Evolutionary conservation across 371 early-diverging fungal genomes (phyloP).

Genomic region (Dichotomocladium elegans): DNA sequence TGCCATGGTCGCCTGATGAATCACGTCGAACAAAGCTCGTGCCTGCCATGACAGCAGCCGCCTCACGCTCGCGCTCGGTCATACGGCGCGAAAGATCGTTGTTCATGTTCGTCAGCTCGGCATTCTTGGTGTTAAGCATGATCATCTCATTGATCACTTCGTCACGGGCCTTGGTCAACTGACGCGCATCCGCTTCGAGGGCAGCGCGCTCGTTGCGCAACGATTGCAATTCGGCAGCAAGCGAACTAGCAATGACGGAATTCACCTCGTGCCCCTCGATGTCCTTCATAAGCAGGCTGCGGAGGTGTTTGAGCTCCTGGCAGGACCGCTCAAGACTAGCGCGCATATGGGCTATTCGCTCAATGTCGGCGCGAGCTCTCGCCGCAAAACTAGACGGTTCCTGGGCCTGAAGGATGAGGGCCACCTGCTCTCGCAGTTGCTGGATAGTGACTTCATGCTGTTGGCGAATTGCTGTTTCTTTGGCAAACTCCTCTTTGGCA

Average conservation of each 20-base stretch:
- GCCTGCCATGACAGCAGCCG: constrained; percentile 22
- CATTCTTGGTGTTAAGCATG: constrained; percentile 48
- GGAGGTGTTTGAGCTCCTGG: constrained; percentile 32
- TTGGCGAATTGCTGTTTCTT: constrained; percentile 37
- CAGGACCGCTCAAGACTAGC: constrained; percentile 34
- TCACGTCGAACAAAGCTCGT: constrained; percentile 11
- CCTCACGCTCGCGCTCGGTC: constrained; percentile 29
- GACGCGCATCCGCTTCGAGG: constrained; percentile 19
- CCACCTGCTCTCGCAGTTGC: constrained; percentile 33
- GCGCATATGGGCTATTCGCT: constrained; percentile 27
- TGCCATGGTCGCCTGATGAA: not conserved
- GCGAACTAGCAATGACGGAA: not conserved
- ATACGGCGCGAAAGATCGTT: constrained; percentile 50
- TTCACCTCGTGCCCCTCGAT: not conserved
- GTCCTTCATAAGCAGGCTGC: constrained; percentile 23
- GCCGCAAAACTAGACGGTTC: constrained; percentile 17
- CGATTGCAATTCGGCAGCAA: constrained; percentile 27
- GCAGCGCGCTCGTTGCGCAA: constrained; percentile 25
- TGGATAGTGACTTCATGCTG: constrained; percentile 30
- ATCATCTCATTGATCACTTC: constrained; percentile 51
- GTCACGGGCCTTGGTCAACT: constrained; percentile 25
- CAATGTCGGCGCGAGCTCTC: constrained; percentile 32
- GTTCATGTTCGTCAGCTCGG: constrained; percentile 50
- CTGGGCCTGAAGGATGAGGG: constrained; percentile 16
- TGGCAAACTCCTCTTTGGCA: constrained; percentile 44